A percentile compares a stretch with the other conserved stretches of the same genome.
These are phyloP conservation scores for Xylaria scruposa DNA, from an alignment of 495 filamentous ascomycete species.

Conservation along the genomic window DNA sequence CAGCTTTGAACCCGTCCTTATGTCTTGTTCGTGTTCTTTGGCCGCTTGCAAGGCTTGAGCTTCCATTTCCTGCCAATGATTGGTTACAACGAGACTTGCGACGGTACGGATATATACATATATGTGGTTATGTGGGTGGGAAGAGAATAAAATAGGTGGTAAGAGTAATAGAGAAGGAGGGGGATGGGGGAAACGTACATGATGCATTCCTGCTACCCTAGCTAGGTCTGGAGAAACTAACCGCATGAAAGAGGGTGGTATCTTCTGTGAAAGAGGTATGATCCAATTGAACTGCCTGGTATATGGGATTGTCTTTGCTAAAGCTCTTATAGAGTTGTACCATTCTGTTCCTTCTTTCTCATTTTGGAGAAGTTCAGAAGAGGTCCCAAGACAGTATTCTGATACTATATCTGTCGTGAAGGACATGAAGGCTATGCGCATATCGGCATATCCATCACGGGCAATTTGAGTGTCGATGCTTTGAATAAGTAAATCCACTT, in stretches of 20 bases:
- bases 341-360: slow-evolving; percentile 13
- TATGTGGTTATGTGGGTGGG: neutral
- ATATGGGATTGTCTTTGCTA: slow-evolving; percentile 13
- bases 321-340: slow-evolving; percentile 1
- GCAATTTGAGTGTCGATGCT: slow-evolving; percentile 6
- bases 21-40: neutral
- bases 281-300: slow-evolving; percentile 23
- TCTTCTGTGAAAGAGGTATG: slow-evolving; percentile 16
- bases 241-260: slow-evolving; percentile 9
- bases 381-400: slow-evolving; percentile 8
- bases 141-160: neutral
- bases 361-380: slow-evolving; percentile 6
- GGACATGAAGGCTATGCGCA: slow-evolving; percentile 6
- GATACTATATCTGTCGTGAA: slow-evolving; percentile 11
- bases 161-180: neutral
- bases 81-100: neutral
- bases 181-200: neutral
- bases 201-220: slow-evolving; percentile 22
- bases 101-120: neutral
- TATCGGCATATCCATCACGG: slow-evolving; percentile 16
- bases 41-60: slow-evolving; percentile 11
- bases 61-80: slow-evolving; percentile 15
- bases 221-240: neutral
- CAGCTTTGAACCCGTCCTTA: neutral
- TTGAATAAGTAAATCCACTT: slow-evolving; percentile 9